phyloP scores from a whole-genome alignment of 2,329 filamentous ascomycete species.

The Ophiobolus disseminans region DNA sequence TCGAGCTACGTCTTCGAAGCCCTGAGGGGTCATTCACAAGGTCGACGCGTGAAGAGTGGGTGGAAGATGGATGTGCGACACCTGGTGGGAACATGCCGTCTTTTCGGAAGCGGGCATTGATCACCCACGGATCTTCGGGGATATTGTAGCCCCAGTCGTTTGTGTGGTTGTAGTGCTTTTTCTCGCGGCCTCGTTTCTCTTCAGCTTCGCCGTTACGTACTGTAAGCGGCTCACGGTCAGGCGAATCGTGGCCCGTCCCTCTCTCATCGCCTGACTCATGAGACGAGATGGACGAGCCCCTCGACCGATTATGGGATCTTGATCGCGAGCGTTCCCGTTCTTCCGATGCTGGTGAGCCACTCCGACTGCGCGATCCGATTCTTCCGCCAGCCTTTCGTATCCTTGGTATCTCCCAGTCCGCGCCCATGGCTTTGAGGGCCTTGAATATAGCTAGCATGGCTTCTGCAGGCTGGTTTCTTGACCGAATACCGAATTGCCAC shows the following conservation, averaged over 20 bases:
- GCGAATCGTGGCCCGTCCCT: constrained; percentile 16
- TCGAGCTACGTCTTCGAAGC: constrained; percentile 40
- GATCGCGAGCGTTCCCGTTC: constrained; percentile 42
- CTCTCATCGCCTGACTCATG: constrained; percentile 36
- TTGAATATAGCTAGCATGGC: constrained; percentile 96
- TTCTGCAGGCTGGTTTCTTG: constrained; percentile 90
- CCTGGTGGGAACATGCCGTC: constrained; percentile 71
- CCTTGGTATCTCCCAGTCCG: constrained; percentile 75
- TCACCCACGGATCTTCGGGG: constrained; percentile 95
- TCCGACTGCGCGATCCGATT: constrained; percentile 46
- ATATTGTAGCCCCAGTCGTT: constrained; percentile 74
- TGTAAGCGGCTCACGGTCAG: constrained; percentile 36
- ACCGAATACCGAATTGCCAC: constrained; percentile 98
- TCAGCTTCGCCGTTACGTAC: constrained; percentile 36
- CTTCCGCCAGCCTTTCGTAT: constrained; percentile 50
- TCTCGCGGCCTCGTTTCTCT: constrained; percentile 43
- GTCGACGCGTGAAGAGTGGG: constrained; percentile 57
- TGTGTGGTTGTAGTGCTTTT: constrained; percentile 53
- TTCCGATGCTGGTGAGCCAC: constrained; percentile 34
- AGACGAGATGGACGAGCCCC: constrained; percentile 43
- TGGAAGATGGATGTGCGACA: constrained; percentile 57
- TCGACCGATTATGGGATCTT: constrained; percentile 41
- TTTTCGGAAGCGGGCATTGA: constrained; percentile 87
- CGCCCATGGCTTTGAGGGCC: constrained; percentile 84
- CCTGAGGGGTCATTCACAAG: constrained; percentile 45